Conservation (phyloP, 2,329 filamentous ascomycete species). For the Aspergillus fijiensis region DNA sequence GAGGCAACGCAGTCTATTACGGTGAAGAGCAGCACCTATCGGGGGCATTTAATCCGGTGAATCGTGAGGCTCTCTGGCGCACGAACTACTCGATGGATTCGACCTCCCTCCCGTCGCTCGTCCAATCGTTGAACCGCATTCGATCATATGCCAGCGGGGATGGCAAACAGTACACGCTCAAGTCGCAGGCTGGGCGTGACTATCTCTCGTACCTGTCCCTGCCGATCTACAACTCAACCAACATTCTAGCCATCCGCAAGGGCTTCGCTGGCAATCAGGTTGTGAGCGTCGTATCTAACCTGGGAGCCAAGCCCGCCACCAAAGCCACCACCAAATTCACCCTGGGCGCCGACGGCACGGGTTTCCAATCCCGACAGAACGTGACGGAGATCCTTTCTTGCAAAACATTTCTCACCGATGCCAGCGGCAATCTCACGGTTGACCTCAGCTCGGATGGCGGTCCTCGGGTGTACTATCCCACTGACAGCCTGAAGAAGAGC, state of each 20-base stretch:
- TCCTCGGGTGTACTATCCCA: constrained; percentile 8
- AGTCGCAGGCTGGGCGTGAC: constrained; percentile 26
- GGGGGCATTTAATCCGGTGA: constrained; percentile 49
- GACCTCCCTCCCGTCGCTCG: constrained; percentile 51
- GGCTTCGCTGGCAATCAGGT: constrained; percentile 41
- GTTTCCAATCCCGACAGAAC: constrained; percentile 4
- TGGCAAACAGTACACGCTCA: constrained; percentile 35
- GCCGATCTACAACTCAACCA: constrained; percentile 44
- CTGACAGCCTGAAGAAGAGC: constrained; percentile 2
- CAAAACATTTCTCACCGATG: constrained; percentile 4
- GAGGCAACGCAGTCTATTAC: constrained; percentile 52
- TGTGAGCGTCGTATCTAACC: constrained; percentile 43
- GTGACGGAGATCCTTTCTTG: constrained; percentile 6
- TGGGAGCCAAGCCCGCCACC: constrained; percentile 27
- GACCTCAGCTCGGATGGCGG: constrained; percentile 8
- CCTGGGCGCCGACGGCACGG: background rate
- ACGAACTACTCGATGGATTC: constrained; percentile 50
- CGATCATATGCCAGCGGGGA: constrained; percentile 48
- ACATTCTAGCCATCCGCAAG: constrained; percentile 45
- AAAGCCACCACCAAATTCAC: constrained; percentile 6
- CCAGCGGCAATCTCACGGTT: background rate
- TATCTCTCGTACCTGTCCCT: constrained; percentile 6
- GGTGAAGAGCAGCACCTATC: constrained; percentile 63
- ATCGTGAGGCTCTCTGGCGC: constrained; percentile 58
- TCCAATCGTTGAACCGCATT: constrained; percentile 5